Evolutionary conservation across 2,329 filamentous ascomycete species (phyloP).

Genomic region (Ascochyta rabiei): DNA sequence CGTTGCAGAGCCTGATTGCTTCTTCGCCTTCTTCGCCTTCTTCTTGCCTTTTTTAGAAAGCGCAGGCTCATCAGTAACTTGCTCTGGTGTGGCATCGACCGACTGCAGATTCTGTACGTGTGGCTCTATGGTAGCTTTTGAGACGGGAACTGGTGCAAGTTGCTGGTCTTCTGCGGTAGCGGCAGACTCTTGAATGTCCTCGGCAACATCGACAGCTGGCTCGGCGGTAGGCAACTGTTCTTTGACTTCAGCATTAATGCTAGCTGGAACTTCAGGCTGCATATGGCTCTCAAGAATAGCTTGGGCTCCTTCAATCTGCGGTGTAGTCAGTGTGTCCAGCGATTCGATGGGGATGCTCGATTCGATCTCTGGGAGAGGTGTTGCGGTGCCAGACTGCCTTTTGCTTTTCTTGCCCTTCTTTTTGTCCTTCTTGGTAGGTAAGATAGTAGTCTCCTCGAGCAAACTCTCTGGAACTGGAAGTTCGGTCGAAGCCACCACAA

Average conservation of each 20-base stretch:
- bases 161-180: neutral
- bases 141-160: neutral
- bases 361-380: constrained; percentile 14
- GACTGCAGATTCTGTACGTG: neutral
- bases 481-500: neutral
- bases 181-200: neutral
- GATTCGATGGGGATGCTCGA: neutral
- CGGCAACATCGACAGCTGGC: neutral
- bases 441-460: neutral
- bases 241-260: neutral
- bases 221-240: neutral
- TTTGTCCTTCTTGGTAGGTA: constrained; percentile 24
- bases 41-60: constrained; percentile 32
- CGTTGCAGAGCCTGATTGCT: constrained; percentile 20
- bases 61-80: constrained; percentile 10
- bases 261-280: neutral
- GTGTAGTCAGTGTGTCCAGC: neutral
- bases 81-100: neutral
- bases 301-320: constrained; percentile 1
- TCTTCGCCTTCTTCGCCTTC: constrained; percentile 30
- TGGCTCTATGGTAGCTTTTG: neutral
- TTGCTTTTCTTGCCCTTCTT: constrained; percentile 37
- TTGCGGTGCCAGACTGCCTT: constrained; percentile 21
- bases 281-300: neutral
- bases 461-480: neutral